A percentile compares a stretch with the other conserved stretches of the same genome.
phyloP scores from a whole-genome alignment of 495 filamentous ascomycete genomes.

The Penicillium pancosmium region DNA sequence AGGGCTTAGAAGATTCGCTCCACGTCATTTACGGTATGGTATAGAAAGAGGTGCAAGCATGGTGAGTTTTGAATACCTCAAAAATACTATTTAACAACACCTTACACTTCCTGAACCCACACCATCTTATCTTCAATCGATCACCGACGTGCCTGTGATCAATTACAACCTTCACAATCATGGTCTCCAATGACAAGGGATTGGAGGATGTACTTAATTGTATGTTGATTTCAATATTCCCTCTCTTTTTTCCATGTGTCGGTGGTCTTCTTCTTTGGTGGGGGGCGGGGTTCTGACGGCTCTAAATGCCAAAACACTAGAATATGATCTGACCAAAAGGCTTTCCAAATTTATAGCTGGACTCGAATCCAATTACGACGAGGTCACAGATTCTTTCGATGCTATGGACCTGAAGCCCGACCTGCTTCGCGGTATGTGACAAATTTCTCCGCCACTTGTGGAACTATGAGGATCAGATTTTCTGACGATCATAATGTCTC shows the following conservation, averaged over 20 bases:
- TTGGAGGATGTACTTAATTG: constrained; percentile 93
- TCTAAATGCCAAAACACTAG: constrained; percentile 11
- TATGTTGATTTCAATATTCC: constrained; percentile 46
- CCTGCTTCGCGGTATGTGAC: constrained; percentile 86
- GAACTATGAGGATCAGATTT: too few species aligned
- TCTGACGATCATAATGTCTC: constrained; percentile 2
- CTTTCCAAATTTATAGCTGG: constrained; percentile 62
- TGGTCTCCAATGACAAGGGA: constrained; percentile 83
- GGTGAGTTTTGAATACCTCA: too few species aligned
- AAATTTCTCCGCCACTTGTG: too few species aligned
- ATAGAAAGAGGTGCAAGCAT: too few species aligned
- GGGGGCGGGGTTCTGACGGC: not conserved
- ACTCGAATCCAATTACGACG: constrained; percentile 99
- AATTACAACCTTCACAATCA: constrained; percentile 73
- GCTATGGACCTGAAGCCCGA: constrained; percentile 95
- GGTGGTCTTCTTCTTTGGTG: constrained; percentile 19
- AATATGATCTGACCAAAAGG: constrained; percentile 23
- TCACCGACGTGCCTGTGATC: constrained; percentile 64
- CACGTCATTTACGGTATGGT: too few species aligned
- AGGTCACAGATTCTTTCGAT: constrained; percentile 98
- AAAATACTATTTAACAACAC: too few species aligned
- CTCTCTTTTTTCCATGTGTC: constrained; percentile 2
- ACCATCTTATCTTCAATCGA: too few species aligned
- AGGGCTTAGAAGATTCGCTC: too few species aligned
- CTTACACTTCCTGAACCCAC: too few species aligned